Evolutionary conservation across 371 early-diverging fungal genomes (phyloP), one percentile per base, ranked within the genome.

Genomic region (Encephalitozoon cuniculi): DNA sequence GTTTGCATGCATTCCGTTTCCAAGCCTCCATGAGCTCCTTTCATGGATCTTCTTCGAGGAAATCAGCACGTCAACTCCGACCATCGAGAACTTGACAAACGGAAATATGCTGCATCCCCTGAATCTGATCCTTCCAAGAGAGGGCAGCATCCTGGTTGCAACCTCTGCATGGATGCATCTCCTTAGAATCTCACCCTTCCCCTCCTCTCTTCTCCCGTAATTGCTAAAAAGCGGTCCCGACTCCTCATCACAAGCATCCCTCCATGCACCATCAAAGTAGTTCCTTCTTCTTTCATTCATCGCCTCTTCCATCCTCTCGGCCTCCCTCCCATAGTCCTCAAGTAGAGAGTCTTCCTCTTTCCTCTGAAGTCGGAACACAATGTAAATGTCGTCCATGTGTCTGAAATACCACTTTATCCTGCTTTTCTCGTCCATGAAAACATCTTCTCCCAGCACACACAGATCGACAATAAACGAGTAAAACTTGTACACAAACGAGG

Each of bases 401-500:
- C 54, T 53, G 7, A 71, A 30, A 12, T 52, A 41, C n/a, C 26
- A 40, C 59, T 55, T 51, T 30, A 52, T 69, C 5, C 12, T 46
- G 7, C 44, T 40, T n/a, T 21, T 25, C 6, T 18, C 39, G 25
- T 40, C 65, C 51, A 52, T 40, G 18, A 74, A 21, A 43, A 66
- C n/a, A 41, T 91, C 91, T 25, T 94, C 88, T 75, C 95, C 96
- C 23, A 95, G 88, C n/a, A 96, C 88, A 73, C 95, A 85, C 64
- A 97, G 85, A 87, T 97, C 97, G 21, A 95, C 83, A 12, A 95
- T 90, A 76, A 97, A 87, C 54, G 93, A 95, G 82, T 95, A 95
- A 89, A 92, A 95, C 85, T 95, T 94, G 88, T 91, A 91, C 73
- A 99, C 90, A 85, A 96, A 96, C 18, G 92, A 90, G 41, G 92